Percentiles rank a stretch among this genome's conserved stretches.
Evolutionary conservation across 352 stramenopile species (phyloP).

Genomic region (Pythium phragmitis): DNA sequence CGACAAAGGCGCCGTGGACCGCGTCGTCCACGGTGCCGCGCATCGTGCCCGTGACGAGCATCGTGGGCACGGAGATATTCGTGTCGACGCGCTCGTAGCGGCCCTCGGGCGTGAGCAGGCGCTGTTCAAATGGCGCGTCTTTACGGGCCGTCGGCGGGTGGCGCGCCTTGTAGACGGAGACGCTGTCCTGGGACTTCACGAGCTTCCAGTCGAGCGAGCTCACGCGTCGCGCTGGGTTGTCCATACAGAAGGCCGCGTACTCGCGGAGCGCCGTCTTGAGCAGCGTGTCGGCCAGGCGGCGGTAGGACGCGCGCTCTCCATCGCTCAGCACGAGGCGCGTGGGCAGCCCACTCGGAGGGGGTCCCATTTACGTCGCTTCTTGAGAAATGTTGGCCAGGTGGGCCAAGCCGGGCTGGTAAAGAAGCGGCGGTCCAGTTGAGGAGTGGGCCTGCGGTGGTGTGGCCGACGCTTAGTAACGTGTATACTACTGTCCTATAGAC

Average conservation of each 20-base stretch:
- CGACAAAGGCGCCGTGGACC: constrained; percentile 25
- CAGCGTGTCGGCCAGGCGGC: constrained; percentile 14
- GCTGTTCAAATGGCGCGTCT: constrained; percentile 18
- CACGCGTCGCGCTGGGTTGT: constrained; percentile 16
- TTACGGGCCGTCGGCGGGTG: neutral
- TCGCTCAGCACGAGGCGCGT: constrained; percentile 4
- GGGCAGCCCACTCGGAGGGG: constrained; percentile 8
- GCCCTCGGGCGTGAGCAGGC: constrained; percentile 19
- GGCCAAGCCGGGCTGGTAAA: too few relatives aligned
- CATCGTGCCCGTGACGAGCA: constrained; percentile 22
- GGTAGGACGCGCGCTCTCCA: constrained; percentile 13
- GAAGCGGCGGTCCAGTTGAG: too few relatives aligned
- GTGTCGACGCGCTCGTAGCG: constrained; percentile 17
- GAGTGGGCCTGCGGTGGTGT: too few relatives aligned
- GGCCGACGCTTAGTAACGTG: too few relatives aligned
- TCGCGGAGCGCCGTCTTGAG: constrained; percentile 19
- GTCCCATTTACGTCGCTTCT: neutral
- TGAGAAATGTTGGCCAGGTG: neutral
- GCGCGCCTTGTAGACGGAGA: constrained; percentile 25
- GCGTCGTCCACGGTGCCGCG: constrained; percentile 22
- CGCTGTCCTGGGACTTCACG: constrained; percentile 18
- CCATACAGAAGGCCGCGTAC: constrained; percentile 19
- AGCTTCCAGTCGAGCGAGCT: constrained; percentile 21
- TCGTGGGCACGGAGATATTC: constrained; percentile 22
- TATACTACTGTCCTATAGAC: too few relatives aligned